phyloP scores from a whole-genome alignment of 148 eudicot genomes.

The Vaccinium corymbosum region DNA sequence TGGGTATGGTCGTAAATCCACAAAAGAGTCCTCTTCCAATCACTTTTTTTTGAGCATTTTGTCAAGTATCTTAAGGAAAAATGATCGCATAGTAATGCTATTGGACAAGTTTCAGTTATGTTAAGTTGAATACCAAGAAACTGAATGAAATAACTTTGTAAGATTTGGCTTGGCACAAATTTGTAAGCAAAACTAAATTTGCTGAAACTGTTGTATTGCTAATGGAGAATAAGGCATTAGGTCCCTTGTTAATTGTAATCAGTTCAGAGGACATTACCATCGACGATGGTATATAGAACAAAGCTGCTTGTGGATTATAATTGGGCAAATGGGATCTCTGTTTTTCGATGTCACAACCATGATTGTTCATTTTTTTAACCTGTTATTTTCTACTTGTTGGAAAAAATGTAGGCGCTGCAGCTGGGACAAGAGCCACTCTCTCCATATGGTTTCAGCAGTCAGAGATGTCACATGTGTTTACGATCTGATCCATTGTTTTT shows the following conservation, averaged over 20 bases:
- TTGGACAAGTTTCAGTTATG: no score
- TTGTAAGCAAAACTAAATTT: no score
- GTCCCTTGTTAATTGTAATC: neutral
- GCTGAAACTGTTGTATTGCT: neutral
- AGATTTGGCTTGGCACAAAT: no score
- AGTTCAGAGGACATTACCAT: neutral
- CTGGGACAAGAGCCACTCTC: conserved; percentile 51
- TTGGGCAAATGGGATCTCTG: neutral
- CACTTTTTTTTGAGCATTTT: no score
- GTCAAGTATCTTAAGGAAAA: no score
- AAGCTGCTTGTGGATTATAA: neutral
- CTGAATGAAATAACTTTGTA: no score
- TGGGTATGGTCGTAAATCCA: no score
- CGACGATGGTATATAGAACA: neutral
- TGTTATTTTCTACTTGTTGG: neutral
- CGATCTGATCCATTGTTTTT: conserved; percentile 47
- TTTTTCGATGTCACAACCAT: neutral
- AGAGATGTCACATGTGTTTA: conserved; percentile 63
- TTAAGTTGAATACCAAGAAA: no score
- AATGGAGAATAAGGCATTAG: neutral
- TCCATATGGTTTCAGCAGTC: conserved; percentile 31
- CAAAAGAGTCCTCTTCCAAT: no score
- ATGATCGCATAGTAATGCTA: no score
- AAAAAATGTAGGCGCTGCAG: conserved; percentile 48
- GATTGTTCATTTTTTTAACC: neutral